These are phyloP conservation scores for Picea sitchensis DNA, from an alignment of 75 land plant species.

Conservation along the genomic window DNA sequence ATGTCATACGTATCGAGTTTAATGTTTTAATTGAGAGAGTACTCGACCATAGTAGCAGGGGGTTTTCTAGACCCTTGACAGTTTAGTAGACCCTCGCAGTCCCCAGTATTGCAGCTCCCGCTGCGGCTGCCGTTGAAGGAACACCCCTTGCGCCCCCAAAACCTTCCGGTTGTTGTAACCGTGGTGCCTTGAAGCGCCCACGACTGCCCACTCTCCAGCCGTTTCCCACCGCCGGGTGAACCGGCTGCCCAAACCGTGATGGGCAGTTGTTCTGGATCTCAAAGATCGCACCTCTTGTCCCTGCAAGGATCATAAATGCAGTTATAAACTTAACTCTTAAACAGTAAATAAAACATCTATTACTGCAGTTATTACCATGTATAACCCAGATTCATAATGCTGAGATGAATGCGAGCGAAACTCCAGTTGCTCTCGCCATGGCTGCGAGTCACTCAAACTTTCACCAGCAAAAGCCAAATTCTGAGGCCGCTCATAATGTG, in stretches of 20 bases:
- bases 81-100: constrained; percentile 55
- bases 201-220: constrained; percentile 27
- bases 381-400: too few relatives aligned
- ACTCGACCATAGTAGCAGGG: constrained; percentile 69
- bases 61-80: constrained; percentile 48
- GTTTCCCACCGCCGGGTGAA: constrained; percentile 44
- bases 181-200: constrained; percentile 23
- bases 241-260: constrained; percentile 72
- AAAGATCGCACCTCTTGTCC: constrained; percentile 14
- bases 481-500: too few relatives aligned
- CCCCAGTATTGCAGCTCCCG: constrained; percentile 64
- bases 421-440: too few relatives aligned
- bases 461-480: too few relatives aligned
- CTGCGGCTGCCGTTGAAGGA: constrained; percentile 34
- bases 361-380: too few relatives aligned
- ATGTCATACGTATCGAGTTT: constrained; percentile 65
- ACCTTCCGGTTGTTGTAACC: constrained; percentile 31
- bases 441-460: too few relatives aligned
- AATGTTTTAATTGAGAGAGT: constrained; percentile 33
- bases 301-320: too few relatives aligned
- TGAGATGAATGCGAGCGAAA: too few relatives aligned
- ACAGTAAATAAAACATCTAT: too few relatives aligned
- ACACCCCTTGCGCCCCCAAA: constrained; percentile 81
- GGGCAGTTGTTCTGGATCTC: constrained; percentile 40
- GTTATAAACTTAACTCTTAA: too few relatives aligned